Conservation (phyloP, 2,329 filamentous ascomycete species). For the Stemphylium beticola region DNA sequence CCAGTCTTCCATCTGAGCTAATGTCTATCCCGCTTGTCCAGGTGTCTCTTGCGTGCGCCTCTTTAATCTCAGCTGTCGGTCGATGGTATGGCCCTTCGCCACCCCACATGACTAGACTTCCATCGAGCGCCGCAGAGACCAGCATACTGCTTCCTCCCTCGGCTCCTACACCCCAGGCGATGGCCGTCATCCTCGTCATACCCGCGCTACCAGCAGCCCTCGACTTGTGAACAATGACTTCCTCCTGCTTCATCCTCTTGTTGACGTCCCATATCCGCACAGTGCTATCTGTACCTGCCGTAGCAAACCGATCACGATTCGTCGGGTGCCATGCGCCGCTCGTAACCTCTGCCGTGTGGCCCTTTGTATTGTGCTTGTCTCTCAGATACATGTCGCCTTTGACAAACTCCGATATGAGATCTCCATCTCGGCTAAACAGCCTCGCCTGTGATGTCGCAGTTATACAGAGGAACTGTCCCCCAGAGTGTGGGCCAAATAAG, state of each 20-base stretch:
- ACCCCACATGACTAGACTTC: slow-evolving; percentile 88
- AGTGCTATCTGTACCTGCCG: slow-evolving; percentile 93
- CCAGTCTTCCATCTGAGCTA: slow-evolving; percentile 85
- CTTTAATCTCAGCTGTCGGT: slow-evolving; percentile 80
- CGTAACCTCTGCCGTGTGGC: slow-evolving; percentile 90
- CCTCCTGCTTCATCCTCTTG: slow-evolving; percentile 85
- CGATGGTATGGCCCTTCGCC: slow-evolving; percentile 86
- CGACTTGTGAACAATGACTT: slow-evolving; percentile 95
- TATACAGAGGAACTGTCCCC: slow-evolving; percentile 81
- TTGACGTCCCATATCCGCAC: slow-evolving; percentile 97
- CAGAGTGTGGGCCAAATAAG: slow-evolving; percentile 82
- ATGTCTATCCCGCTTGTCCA: slow-evolving; percentile 95
- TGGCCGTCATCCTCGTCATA: slow-evolving; percentile 89
- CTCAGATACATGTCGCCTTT: slow-evolving; percentile 99
- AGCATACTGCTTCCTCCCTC: slow-evolving; percentile 82
- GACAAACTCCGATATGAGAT: slow-evolving; percentile 82
- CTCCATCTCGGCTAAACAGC: slow-evolving; percentile 87
- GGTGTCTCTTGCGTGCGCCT: slow-evolving; percentile 80
- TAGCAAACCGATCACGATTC: slow-evolving; percentile 83
- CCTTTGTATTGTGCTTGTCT: slow-evolving; percentile 97
- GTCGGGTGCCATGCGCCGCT: slow-evolving; percentile 90
- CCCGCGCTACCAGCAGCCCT: slow-evolving; percentile 86
- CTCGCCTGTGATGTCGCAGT: slow-evolving; percentile 90
- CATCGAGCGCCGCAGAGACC: slow-evolving; percentile 83
- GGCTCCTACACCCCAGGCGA: slow-evolving; percentile 79